Conservation (phyloP, 768 basidiomycete genomes). For the Rhodotorula graminis region DNA sequence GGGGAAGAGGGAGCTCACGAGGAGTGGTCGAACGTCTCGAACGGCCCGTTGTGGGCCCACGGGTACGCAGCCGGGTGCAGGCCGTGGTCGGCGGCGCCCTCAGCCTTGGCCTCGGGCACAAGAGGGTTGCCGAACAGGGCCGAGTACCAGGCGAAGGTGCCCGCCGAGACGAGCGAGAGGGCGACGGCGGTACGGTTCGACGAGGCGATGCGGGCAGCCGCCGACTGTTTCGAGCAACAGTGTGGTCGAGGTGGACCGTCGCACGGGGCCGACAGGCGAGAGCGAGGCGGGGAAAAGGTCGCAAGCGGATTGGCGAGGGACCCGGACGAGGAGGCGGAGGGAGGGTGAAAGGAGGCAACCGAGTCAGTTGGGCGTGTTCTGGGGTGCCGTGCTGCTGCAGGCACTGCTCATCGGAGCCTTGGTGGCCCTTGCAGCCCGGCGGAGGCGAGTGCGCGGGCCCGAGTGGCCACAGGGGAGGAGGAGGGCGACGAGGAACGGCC, state of each 20-base stretch:
- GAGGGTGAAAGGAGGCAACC: not conserved
- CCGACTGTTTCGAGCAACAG: not conserved
- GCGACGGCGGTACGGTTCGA: slow-evolving; percentile 23
- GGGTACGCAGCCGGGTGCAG: slow-evolving; percentile 81
- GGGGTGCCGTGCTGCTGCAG: not conserved
- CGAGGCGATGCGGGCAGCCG: slow-evolving; percentile 14
- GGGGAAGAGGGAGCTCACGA: slow-evolving; percentile 56
- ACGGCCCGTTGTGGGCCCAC: slow-evolving; percentile 80
- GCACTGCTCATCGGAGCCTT: not conserved
- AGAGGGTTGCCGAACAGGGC: slow-evolving; percentile 91
- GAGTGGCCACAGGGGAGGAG: not conserved
- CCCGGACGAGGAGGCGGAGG: not conserved
- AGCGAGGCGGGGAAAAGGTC: slow-evolving; percentile 11
- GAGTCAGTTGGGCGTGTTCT: not conserved
- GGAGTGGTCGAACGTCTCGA: slow-evolving; percentile 94
- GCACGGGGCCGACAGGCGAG: not conserved
- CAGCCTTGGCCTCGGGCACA: slow-evolving; percentile 85
- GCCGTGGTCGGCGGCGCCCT: slow-evolving; percentile 86
- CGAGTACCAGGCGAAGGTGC: slow-evolving; percentile 94
- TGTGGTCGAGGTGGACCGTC: not conserved
- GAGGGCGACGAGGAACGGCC: not conserved
- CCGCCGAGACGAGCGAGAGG: slow-evolving; percentile 57
- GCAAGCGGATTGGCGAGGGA: slow-evolving; percentile 16
- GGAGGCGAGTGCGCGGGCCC: not conserved
- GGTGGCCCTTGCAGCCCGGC: too few species aligned